Base-by-base conservation (phyloP, 257 asterid species). In the Solanum chiquidenum region DNA sequence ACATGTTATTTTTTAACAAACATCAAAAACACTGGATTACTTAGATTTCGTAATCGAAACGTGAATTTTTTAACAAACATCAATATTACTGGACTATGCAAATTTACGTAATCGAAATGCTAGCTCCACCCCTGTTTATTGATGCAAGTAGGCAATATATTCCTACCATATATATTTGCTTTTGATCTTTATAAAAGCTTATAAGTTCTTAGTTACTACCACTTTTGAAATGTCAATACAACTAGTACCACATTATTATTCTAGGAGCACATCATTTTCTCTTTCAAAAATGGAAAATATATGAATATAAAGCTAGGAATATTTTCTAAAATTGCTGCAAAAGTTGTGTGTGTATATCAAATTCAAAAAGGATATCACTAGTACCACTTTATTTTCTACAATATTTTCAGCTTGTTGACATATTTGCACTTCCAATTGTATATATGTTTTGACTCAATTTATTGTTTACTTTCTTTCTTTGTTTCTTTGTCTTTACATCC, bases 1-100 rank as follows among this genome's bases (percentile, higher is more conserved):
- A 66, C 14, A 16, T 29, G 5, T 2, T 6, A 3, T 69, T 12
- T 29, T 29, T 69, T 2, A 68, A 1, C 58, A 49, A 13, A 49
- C 58, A 49, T 14, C 0, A 31, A 14, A 31, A 31, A 0, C 0
- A 71, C 0, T 69, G 1, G 0, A 31, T 71, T 4, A 2, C 0
- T 0, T 1, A 9, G 0, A 71, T 33, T 4, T 8, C 1, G 1
- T 33, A 33, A 71, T 33, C 3, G 0, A 8, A 31, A 7, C 1
- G 0, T 52, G 9, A 0, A 2, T 52, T 52, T 44, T 52, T 52
- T 5, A 52, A 52, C 1, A 16, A 16, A 2, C 4, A 52, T 16
- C 3, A 31, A 71, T 0, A 29, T 7, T 13, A 69, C 1, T 27
- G 11, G 0, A 69, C 16, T 0, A 5, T 3, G 2, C 0, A 5